Evolutionary conservation across 1,284 basidiomycete genomes (phyloP), one percentile per base, ranked within the genome.

Genomic region (Termitomyces sp.): DNA sequence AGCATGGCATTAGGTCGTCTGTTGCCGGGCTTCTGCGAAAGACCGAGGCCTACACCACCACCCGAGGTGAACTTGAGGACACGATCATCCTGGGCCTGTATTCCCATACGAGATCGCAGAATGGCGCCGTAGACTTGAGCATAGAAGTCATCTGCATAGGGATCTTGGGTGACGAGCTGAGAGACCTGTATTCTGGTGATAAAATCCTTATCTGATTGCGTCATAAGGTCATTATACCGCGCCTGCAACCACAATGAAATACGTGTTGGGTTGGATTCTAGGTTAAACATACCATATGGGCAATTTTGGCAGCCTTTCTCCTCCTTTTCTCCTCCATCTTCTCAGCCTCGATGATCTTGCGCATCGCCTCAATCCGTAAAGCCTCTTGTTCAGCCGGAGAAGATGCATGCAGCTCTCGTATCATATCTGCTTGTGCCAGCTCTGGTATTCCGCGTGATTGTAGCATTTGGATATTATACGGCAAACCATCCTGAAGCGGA

Each of bases 161-260:
- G 97, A 72, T 99, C 97, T 62, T 91, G 86, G 1, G 93, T 92
- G 45, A 97, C 93, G 30, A 99, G 86, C 66, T 99, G 96, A 1
- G 94, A 97, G 43, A 99, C 92, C 72, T 99, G 97, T 56, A 99
- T 99, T 37, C 97, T 87, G 19, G 97, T 99, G 71, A 99, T 99
- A 68, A 99, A 99, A 67, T 99, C 97, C 74, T 99, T 99, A 78
- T 99, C 97, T 13, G 93, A 96, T 68, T 94, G 91, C 0, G 91
- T 93, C 97, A 99, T 99, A 51, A 98, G 79, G 67, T 98, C 95
- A 68, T 99, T 99, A 72, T 97, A 94, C 60, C 90, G 87, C 51
- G 93, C 83, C 94, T 97, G 26, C 34, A 46, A 46, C 31, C 35
- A 52, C n/a, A 31, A 37, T 52, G 24, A 10, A 14, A 46, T 53